Evolutionary conservation across 1,284 basidiomycete species (phyloP).

Genomic region (Melampsora americana): DNA sequence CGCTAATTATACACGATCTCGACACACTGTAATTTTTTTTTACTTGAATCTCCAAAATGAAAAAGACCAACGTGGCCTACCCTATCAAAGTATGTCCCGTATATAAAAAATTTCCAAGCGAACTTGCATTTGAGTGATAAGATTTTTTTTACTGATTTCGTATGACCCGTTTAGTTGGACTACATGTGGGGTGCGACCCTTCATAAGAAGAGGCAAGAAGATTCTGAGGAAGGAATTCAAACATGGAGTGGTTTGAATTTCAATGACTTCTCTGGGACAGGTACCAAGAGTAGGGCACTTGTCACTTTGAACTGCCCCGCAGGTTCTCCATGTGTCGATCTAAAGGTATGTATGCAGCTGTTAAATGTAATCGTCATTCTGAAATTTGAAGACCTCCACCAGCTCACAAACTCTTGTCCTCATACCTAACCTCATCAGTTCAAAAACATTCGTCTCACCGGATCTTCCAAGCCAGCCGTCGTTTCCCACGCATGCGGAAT

Average conservation of each 20-base stretch:
- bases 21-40: no score
- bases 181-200: slow-evolving; percentile 22
- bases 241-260: slow-evolving; percentile 31
- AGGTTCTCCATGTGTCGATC: slow-evolving; percentile 1
- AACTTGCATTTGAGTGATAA: not conserved
- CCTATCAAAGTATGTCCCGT: slow-evolving; percentile 19
- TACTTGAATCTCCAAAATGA: no score
- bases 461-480: not conserved
- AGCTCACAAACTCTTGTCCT: no score
- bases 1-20: no score
- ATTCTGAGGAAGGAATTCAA: not conserved
- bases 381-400: no score
- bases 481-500: not conserved
- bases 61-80: slow-evolving; percentile 31
- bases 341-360: slow-evolving; percentile 10
- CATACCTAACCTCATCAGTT: not conserved
- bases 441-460: not conserved
- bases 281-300: slow-evolving; percentile 5
- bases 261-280: slow-evolving; percentile 24
- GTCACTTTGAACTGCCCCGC: slow-evolving; percentile 17
- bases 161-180: slow-evolving; percentile 14
- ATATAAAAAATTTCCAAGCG: no score
- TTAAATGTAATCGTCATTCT: no score
- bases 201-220: not conserved
- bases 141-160: not conserved